Evolutionary conservation across 768 basidiomycete species (phyloP), one percentile per base, ranked within the genome.

Genomic region (Lentinula guzmanii): DNA sequence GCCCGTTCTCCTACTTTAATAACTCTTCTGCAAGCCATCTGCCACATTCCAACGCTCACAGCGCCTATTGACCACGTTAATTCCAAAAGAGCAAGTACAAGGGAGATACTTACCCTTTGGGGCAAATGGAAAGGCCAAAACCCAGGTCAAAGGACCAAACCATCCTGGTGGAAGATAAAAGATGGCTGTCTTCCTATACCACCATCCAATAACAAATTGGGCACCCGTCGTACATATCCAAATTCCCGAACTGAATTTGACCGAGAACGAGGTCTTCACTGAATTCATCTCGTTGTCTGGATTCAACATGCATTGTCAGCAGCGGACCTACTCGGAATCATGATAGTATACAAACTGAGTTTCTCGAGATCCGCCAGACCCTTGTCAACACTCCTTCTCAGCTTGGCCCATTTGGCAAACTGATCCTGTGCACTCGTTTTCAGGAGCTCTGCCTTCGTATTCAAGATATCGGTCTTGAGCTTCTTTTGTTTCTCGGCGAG

Each of bases 331-430:
- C 16, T 35, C 4, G 24, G 43, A 13, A 39, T 10, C 24, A 46
- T n/a, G 39, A 24, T 45, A n/a, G 53, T 41, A 48, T 31, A 81
- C 89, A 71, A 73, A 98, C 95, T 98, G 64, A 94, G 80, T 72
- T 88, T 90, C 77, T 98, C 95, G 3, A 98, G 79, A 60, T 99
- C 95, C 43, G 86, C 83, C 16, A 97, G 73, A 18, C 90, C 92
- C 74, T 96, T 98, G 77, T 98, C 96, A 50, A 98, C 85, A 66
- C 83, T 92, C 65, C 97, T 76, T 67, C 91, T 77, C 70, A 98
- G 76, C 76, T 94, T 95, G 52, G 96, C 96, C 96, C 97, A 98
- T 76, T 94, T 98, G 18, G 95, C 93, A 71, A 99, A 99, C 69
- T 98, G 92, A 70, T 98, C 95, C 71, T 98, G 97, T 16, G 94